These are phyloP conservation scores for Pyronema domesticum DNA, from an alignment of 495 filamentous ascomycete genomes.

Conservation along the genomic window DNA sequence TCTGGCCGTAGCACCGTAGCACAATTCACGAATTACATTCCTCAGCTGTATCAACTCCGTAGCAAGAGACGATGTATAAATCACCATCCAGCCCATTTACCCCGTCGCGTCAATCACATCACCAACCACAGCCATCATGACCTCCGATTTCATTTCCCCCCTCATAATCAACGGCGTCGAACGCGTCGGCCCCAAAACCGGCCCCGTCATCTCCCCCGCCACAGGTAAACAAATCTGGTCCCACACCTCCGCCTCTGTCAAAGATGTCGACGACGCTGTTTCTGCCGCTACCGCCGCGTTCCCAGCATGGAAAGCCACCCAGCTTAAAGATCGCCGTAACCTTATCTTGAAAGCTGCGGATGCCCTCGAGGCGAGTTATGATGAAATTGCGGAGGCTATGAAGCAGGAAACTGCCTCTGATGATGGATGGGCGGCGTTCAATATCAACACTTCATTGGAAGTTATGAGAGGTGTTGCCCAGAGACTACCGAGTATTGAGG, in stretches of 20 bases:
- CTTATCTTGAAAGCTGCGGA: constrained; percentile 56
- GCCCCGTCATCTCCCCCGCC: constrained; percentile 47
- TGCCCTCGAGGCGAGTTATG: constrained; percentile 41
- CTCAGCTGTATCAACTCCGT: too few species aligned
- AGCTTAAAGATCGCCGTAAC: constrained; percentile 44
- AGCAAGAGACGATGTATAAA: too few species aligned
- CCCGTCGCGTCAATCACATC: too few species aligned
- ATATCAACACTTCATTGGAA: constrained; percentile 39
- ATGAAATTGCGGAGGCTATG: constrained; percentile 47
- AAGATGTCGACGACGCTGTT: constrained; percentile 44
- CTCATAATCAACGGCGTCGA: constrained; percentile 60
- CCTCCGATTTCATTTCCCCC: constrained; percentile 31
- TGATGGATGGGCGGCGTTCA: constrained; percentile 40
- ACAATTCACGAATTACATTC: too few species aligned
- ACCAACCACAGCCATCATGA: neutral
- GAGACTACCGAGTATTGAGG: constrained; percentile 40
- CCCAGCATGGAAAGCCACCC: constrained; percentile 47
- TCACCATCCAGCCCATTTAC: too few species aligned
- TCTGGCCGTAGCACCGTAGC: too few species aligned
- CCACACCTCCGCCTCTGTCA: constrained; percentile 42
- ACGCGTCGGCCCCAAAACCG: constrained; percentile 39
- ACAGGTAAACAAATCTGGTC: constrained; percentile 43
- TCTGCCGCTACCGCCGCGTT: constrained; percentile 51
- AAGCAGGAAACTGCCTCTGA: constrained; percentile 50
- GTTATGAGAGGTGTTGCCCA: constrained; percentile 55